Percentiles rank a stretch among this genome's conserved stretches.
phyloP scores from a whole-genome alignment of 495 filamentous ascomycete genomes.

The Hyaloscypha variabilis region DNA sequence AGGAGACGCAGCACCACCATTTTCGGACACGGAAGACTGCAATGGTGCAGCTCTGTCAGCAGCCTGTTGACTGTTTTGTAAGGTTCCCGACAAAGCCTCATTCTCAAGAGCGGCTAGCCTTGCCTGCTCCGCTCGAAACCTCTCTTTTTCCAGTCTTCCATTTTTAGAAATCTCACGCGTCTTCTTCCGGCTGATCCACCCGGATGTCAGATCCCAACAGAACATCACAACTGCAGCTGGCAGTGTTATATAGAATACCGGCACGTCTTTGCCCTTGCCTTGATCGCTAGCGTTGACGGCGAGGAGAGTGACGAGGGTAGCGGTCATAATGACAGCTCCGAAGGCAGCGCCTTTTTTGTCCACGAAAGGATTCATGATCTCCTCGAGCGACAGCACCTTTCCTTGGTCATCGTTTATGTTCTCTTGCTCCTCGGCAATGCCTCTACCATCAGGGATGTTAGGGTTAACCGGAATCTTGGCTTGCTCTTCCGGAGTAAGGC shows the following conservation, averaged over 20 bases:
- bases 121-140: constrained; percentile 3
- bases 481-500: constrained; percentile 57
- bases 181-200: constrained; percentile 58
- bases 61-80: background rate
- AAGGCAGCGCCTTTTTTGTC: constrained; percentile 64
- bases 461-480: constrained; percentile 62
- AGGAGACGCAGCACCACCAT: constrained; percentile 55
- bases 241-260: constrained; percentile 63
- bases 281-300: constrained; percentile 56
- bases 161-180: constrained; percentile 58
- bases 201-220: constrained; percentile 59
- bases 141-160: constrained; percentile 39
- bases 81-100: background rate
- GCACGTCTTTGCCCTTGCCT: constrained; percentile 40
- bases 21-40: constrained; percentile 53
- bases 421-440: constrained; percentile 56
- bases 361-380: constrained; percentile 72
- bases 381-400: constrained; percentile 61
- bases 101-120: background rate
- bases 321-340: constrained; percentile 61
- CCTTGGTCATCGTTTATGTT: constrained; percentile 47
- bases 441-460: constrained; percentile 64
- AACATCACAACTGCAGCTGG: constrained; percentile 66
- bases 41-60: background rate
- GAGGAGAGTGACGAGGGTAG: constrained; percentile 49